Evolutionary conservation across 345 rosid genomes (phyloP), one percentile per base, ranked within the genome.

Genomic region (Brassica nigra): DNA sequence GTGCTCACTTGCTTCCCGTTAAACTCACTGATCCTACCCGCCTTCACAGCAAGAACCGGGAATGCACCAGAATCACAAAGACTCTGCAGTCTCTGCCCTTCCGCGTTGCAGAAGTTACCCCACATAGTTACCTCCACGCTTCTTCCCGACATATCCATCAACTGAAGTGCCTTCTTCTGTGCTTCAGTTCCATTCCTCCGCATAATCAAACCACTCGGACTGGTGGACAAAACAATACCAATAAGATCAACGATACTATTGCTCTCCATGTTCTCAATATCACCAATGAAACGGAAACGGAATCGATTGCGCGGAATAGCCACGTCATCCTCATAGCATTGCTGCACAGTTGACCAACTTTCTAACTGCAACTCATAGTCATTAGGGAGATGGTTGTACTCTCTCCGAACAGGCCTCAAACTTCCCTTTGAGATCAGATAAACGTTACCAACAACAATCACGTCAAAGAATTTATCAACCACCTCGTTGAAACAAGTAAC

Each of bases 61-160:
- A 71, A 89, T 31, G 69, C 78, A n/a, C 98, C 99, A 77, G 92
- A 85, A 76, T 95, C 97, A 62, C 97, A 92, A 76, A 91, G 77
- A 64, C 47, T 76, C 74, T 92, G 99, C 82, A 95, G 85, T 57
- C 52, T 80, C 72, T 89, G 94, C 49, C 99, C 99, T 75, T 92
- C 97, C 39, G 82, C 76, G 67, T 80, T 83, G 82, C 97, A 92
- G 52, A 89, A 88, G 67, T 68, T 85, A 68, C 98, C 97, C 99
- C 99, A 95, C 57, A 95, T 66, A 12, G 97, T 92, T 63, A 95
- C 77, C 75, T 95, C 98, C 16, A 92, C 92, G 59, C 97, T 92
- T 75, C 89, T 83, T n/a, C 90, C 88, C 69, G 99, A 92, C 88
- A 83, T 86, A 82, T 95, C 99, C 75, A 85, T 92, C 88, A 95